These are phyloP conservation scores for Citrus sinensis DNA, from an alignment of 345 rosid genomes.

Conservation along the genomic window DNA sequence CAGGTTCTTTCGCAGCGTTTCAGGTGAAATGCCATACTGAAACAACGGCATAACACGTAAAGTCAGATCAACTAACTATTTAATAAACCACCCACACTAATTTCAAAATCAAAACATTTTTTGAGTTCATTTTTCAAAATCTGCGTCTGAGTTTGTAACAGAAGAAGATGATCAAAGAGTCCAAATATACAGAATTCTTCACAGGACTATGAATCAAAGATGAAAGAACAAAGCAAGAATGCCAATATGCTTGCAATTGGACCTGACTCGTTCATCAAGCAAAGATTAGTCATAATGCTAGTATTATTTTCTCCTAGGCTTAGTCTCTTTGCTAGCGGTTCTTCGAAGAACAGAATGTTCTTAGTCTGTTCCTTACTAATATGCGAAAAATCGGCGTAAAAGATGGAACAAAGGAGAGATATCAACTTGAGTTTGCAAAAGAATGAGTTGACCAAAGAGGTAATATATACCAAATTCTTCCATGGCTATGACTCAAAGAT, in stretches of 20 bases:
- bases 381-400: neutral
- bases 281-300: neutral
- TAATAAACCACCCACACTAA: neutral
- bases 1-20: slow-evolving; percentile 32
- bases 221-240: neutral
- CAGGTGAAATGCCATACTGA: slow-evolving; percentile 84
- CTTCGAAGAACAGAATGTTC: neutral
- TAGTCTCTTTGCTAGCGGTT: neutral
- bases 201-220: neutral
- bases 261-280: neutral
- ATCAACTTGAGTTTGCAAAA: neutral
- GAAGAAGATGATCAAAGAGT: neutral
- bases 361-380: neutral
- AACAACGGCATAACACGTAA: slow-evolving; percentile 9
- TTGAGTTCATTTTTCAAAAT: neutral
- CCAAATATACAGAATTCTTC: neutral
- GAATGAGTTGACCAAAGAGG: neutral
- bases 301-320: neutral
- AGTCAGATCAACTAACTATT: neutral
- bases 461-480: neutral
- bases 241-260: neutral
- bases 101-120: neutral
- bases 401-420: neutral
- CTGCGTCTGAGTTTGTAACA: neutral
- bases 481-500: neutral